These are phyloP conservation scores for Coccomyxa subellipsoidea DNA, from an alignment of 163 green algal genomes.

Conservation along the genomic window DNA sequence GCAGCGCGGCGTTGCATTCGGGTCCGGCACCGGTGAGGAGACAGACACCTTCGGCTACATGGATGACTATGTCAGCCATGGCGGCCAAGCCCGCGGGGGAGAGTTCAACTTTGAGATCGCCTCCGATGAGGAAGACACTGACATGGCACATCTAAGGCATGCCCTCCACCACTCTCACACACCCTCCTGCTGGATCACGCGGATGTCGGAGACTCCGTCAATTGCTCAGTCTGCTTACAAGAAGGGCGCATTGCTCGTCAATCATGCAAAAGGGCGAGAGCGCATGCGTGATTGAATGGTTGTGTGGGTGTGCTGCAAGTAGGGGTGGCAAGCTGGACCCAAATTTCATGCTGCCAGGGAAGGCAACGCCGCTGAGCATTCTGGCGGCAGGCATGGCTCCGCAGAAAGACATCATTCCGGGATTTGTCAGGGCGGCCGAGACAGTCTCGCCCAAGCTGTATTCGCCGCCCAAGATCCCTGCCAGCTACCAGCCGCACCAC, in stretches of 20 bases:
- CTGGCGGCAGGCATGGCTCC: slow-evolving; percentile 1
- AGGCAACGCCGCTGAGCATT: slow-evolving; percentile 12
- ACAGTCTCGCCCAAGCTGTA: slow-evolving; percentile 4
- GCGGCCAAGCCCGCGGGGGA: neutral
- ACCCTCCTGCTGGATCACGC: too few relatives aligned
- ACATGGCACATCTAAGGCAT: too few relatives aligned
- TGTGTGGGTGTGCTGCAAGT: too few relatives aligned
- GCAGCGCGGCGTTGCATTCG: slow-evolving; percentile 71
- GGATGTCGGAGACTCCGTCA: too few relatives aligned
- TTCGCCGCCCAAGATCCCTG: slow-evolving; percentile 31
- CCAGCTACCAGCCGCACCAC: slow-evolving; percentile 30
- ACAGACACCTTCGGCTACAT: slow-evolving; percentile 51
- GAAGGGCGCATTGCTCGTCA: too few relatives aligned
- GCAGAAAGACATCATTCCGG: slow-evolving; percentile 32
- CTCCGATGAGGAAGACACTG: slow-evolving; percentile 36
- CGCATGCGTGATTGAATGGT: too few relatives aligned
- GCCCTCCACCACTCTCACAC: too few relatives aligned
- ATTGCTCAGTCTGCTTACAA: too few relatives aligned
- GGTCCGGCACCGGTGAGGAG: slow-evolving; percentile 66
- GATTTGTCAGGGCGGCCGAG: slow-evolving; percentile 28
- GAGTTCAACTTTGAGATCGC: slow-evolving; percentile 30
- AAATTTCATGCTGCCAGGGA: slow-evolving; percentile 12
- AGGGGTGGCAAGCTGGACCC: slow-evolving; percentile 10
- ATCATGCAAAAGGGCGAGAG: too few relatives aligned
- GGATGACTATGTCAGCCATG: slow-evolving; percentile 27